Base-by-base conservation (phyloP, 2,329 filamentous ascomycete genomes). In the Cryphonectria nitschkei region DNA sequence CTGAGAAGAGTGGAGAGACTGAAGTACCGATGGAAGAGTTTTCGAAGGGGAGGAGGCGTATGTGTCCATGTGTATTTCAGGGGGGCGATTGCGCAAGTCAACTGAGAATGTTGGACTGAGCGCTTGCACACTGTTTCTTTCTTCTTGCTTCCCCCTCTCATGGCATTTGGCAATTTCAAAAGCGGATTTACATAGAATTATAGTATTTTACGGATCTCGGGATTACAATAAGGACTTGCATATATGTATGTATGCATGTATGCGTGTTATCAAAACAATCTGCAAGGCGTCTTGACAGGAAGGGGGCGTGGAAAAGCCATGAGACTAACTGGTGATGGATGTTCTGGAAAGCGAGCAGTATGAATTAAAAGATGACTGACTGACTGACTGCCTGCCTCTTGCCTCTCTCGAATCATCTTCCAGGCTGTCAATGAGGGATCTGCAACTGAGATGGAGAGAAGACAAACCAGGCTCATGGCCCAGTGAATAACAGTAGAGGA, bases 1-100 rank as follows among this genome's bases (percentile, higher is more conserved):
- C 52, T 86, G 32, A 64, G 39, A 4, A 11, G n/a, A 14, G n/a
- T 11, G 43, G 26, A 32, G 6, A 39, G 11, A 50, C 22, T 56
- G 16, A 19, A 19, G n/a, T 13, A 19, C 41, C 7, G 37, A 39
- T 3, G 61, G 61, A 16, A 41, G 32, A 22, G 29, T 26, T 22
- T 4, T 1, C 34, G 7, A 26, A 32, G 16, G 52, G 52, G 29
- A 7, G 46, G 2, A 50, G 46, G 43, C 26, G 26, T 26, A 26
- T 22, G 43, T 46, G 43, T 46, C 16, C 19, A 16, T 46, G 16
- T 46, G 43, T 46, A 4, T 19, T 3, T 8, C 4, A 1, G n/a
- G 58, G 22, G 1, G 14, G 5, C 26, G 3, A 11, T 13, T 26
- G 52, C n/a, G 14, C 26, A 16, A 16, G 54, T 32, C 54, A 32